These are phyloP conservation scores for Cephaloascus albidus DNA, from an alignment of 805 yeast genomes.

Conservation along the genomic window DNA sequence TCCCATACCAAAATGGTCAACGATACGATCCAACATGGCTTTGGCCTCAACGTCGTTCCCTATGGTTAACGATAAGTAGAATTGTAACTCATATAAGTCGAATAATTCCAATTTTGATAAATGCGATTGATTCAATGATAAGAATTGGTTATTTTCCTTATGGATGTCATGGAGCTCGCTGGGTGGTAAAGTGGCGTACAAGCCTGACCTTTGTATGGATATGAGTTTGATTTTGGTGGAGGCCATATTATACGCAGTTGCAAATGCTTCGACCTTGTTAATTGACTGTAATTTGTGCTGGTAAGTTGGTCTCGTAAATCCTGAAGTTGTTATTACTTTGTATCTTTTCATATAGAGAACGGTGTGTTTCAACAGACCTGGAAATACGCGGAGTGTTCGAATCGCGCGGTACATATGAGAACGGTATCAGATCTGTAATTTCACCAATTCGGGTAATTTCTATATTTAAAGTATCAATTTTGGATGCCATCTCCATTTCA, in stretches of 20 bases:
- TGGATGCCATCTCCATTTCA: too few species aligned
- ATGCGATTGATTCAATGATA: constrained; percentile 17
- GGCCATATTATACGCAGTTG: neutral
- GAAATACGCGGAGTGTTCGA: too few species aligned
- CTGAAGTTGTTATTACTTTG: too few species aligned
- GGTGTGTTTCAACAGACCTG: too few species aligned
- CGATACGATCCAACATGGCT: constrained; percentile 47
- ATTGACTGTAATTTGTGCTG: too few species aligned
- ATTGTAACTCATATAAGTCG: constrained; percentile 61
- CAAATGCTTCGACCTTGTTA: too few species aligned
- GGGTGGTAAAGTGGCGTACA: constrained; percentile 42
- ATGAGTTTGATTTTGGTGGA: constrained; percentile 35
- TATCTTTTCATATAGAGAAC: too few species aligned
- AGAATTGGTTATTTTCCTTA: constrained; percentile 26
- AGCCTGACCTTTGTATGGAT: constrained; percentile 37
- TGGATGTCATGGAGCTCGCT: constrained; percentile 27
- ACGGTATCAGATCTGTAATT: too few species aligned
- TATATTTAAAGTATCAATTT: too few species aligned
- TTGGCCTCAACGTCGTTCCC: constrained; percentile 67
- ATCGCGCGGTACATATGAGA: too few species aligned
- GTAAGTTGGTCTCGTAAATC: too few species aligned
- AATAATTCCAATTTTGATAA: constrained; percentile 39
- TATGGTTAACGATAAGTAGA: constrained; percentile 47
- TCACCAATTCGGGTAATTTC: too few species aligned
- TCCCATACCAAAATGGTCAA: constrained; percentile 56